Evolutionary conservation across 257 asterid species (phyloP).

Genomic region (Solanum medicagineum): DNA sequence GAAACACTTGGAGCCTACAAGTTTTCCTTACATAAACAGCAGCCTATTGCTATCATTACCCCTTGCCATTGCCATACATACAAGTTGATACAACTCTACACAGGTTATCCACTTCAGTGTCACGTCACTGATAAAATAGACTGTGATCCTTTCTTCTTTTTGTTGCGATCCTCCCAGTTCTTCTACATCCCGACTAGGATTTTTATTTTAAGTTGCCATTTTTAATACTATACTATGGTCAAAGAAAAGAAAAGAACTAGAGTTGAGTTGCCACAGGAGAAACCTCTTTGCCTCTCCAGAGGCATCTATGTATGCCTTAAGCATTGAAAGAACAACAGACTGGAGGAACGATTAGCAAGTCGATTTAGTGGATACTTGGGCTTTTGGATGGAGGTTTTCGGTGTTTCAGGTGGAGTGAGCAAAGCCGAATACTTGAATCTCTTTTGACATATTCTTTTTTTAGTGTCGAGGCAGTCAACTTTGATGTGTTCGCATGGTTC

Average conservation of each 20-base stretch:
- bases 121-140: not conserved
- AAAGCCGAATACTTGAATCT: not conserved
- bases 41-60: not conserved
- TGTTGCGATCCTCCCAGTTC: not conserved
- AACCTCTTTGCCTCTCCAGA: not conserved
- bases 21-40: not conserved
- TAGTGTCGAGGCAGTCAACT: not conserved
- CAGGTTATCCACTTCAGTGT: not conserved
- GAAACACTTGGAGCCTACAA: not conserved
- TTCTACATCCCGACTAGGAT: not conserved
- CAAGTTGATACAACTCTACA: not conserved
- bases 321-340: not conserved
- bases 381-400: not conserved
- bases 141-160: not conserved
- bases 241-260: not conserved
- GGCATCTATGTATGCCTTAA: not conserved
- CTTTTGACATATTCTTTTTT: not conserved
- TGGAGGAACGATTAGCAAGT: not conserved
- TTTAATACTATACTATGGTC: not conserved
- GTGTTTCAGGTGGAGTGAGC: not conserved
- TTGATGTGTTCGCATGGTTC: not conserved
- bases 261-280: not conserved
- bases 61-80: not conserved
- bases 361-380: not conserved
- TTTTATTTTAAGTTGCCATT: not conserved